These are phyloP conservation scores for Ophiostoma sp. DNA, from an alignment of 2,329 filamentous ascomycete genomes.

Conservation along the genomic window DNA sequence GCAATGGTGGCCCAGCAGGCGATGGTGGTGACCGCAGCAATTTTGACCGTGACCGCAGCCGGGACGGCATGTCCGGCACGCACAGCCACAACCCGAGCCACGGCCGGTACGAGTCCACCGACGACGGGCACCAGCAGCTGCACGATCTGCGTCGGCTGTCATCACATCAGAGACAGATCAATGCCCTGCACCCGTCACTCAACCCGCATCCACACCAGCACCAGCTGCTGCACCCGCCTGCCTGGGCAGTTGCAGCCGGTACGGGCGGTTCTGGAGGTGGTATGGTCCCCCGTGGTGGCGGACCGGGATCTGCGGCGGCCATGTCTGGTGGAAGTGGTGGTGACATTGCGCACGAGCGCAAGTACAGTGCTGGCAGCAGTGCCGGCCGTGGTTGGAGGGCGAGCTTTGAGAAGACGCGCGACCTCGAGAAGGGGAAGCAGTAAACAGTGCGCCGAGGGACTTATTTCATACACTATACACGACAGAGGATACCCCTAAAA, in stretches of 20 bases:
- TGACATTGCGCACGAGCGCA: not conserved
- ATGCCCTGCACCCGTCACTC: not conserved
- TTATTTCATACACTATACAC: not conserved
- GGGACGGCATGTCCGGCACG: not conserved
- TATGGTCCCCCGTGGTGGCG: not conserved
- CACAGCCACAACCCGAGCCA: not conserved
- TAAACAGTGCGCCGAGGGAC: not conserved
- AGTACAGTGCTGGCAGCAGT: slow-evolving; percentile 19
- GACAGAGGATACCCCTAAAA: slow-evolving; percentile 10
- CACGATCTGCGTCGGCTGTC: slow-evolving; percentile 8
- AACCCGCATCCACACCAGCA: not conserved
- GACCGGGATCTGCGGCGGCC: not conserved
- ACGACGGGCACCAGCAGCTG: slow-evolving; percentile 17
- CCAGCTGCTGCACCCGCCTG: slow-evolving; percentile 12
- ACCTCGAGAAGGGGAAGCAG: slow-evolving; percentile 24
- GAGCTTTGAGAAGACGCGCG: slow-evolving; percentile 19
- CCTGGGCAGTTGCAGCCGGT: not conserved
- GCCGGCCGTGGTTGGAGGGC: slow-evolving; percentile 13
- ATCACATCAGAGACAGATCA: not conserved
- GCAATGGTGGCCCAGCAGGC: not conserved
- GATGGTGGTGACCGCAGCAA: too few species aligned
- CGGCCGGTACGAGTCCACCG: slow-evolving; percentile 12
- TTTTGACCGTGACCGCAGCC: not conserved
- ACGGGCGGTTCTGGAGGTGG: not conserved
- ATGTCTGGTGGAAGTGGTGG: not conserved